phyloP scores from a whole-genome alignment of 306 rosid species.

The Calophaca sinica region DNA sequence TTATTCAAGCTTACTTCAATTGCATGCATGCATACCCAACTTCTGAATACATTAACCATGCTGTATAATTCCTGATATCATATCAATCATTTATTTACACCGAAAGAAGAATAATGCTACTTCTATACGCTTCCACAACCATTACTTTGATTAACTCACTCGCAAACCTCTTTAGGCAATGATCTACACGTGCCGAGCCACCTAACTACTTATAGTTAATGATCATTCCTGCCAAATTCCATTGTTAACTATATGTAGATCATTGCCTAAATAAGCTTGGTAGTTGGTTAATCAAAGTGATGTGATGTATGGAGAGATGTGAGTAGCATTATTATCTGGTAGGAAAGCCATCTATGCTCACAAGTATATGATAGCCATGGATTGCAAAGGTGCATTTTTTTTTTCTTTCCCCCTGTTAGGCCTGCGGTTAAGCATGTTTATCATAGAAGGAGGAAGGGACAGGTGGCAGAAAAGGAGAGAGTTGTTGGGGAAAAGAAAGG shows the following conservation, averaged over 20 bases:
- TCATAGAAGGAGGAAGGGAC: no score
- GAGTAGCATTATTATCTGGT: neutral
- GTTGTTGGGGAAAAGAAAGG: no score
- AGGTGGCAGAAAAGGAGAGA: no score
- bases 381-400: constrained; percentile 5
- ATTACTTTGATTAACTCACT: neutral
- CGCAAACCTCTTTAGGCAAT: constrained; percentile 21
- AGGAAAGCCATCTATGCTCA: constrained; percentile 10
- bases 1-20: constrained; percentile 33
- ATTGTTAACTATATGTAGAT: constrained; percentile 11
- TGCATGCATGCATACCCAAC: constrained; percentile 16
- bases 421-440: no score
- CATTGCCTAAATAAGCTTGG: neutral
- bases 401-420: no score
- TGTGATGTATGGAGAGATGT: constrained; percentile 4
- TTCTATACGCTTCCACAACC: neutral
- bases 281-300: constrained; percentile 38
- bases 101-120: neutral
- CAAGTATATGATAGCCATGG: neutral
- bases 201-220: neutral
- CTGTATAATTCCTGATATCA: constrained; percentile 21
- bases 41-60: constrained; percentile 18
- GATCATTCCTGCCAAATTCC: constrained; percentile 15
- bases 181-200: neutral
- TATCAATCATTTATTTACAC: constrained; percentile 7